Evolutionary conservation across 768 basidiomycete genomes (phyloP).

Genomic region (Leccinum ochraceum): DNA sequence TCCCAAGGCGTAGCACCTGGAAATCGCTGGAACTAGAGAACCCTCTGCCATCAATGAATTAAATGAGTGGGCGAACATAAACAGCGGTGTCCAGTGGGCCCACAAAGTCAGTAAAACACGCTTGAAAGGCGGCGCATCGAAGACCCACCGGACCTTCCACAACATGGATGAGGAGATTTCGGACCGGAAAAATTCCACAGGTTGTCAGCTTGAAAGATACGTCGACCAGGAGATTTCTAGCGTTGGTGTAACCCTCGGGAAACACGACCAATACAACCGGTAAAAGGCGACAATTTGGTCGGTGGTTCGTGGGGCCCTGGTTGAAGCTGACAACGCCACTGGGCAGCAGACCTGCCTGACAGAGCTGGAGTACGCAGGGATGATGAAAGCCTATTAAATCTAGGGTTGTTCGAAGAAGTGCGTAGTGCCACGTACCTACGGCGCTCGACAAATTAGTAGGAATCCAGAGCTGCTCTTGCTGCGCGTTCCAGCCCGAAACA

Average conservation of each 20-base stretch:
- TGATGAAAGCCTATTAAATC: not conserved
- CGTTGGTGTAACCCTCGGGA: not conserved
- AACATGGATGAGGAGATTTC: not conserved
- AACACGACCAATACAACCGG: not conserved
- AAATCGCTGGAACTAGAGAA: not conserved
- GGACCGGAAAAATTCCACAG: not conserved
- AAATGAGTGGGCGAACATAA: not conserved
- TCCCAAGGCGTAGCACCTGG: not conserved
- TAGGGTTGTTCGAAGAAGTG: not conserved
- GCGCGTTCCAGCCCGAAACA: slow-evolving; percentile 1
- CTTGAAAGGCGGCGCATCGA: not conserved
- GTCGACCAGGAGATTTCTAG: not conserved
- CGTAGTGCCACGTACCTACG: not conserved
- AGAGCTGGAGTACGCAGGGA: not conserved
- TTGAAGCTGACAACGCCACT: slow-evolving; percentile 3
- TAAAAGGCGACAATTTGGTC: not conserved
- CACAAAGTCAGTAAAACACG: not conserved
- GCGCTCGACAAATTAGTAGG: not conserved
- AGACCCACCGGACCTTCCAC: not conserved
- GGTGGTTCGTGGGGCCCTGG: not conserved
- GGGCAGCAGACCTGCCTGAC: slow-evolving; percentile 2
- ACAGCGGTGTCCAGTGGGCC: not conserved
- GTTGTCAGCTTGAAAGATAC: not conserved
- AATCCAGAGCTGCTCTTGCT: slow-evolving; percentile 2
- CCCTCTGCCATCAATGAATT: slow-evolving; percentile 1